These are phyloP conservation scores for Leccinum broughii DNA, from an alignment of 768 basidiomycete genomes.

Conservation along the genomic window DNA sequence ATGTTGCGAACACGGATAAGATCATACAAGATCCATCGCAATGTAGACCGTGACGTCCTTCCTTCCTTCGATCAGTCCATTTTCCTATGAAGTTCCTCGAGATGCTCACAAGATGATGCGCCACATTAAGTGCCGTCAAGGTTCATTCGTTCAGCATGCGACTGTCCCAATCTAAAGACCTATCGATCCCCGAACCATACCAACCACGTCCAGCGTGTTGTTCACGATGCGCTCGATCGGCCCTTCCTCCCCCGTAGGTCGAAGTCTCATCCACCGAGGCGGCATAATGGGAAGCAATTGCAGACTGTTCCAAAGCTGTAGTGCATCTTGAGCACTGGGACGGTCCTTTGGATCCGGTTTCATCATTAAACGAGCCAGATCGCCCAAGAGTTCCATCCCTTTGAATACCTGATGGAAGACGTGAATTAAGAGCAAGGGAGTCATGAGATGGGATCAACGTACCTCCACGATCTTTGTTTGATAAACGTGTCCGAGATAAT, in stretches of 20 bases:
- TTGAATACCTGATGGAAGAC: constrained; percentile 8
- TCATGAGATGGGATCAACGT: background rate
- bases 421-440: background rate
- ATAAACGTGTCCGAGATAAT: constrained; percentile 29
- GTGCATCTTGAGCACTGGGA: background rate
- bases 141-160: too few relatives aligned
- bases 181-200: constrained; percentile 13
- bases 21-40: too few relatives aligned
- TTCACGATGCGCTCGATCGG: constrained; percentile 18
- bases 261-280: constrained; percentile 13
- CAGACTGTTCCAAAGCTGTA: constrained; percentile 12
- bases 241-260: constrained; percentile 6
- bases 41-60: too few relatives aligned
- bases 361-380: constrained; percentile 8
- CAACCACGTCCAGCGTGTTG: constrained; percentile 13
- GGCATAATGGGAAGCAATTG: background rate
- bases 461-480: constrained; percentile 17
- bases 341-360: constrained; percentile 8
- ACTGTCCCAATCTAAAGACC: background rate
- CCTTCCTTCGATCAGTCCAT: too few relatives aligned
- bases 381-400: constrained; percentile 1
- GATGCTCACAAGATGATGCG: background rate
- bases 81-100: too few relatives aligned
- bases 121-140: background rate
- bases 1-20: too few relatives aligned